Base-by-base conservation (phyloP, 495 filamentous ascomycete genomes). In the Rostrohypoxylon terebratum region DNA sequence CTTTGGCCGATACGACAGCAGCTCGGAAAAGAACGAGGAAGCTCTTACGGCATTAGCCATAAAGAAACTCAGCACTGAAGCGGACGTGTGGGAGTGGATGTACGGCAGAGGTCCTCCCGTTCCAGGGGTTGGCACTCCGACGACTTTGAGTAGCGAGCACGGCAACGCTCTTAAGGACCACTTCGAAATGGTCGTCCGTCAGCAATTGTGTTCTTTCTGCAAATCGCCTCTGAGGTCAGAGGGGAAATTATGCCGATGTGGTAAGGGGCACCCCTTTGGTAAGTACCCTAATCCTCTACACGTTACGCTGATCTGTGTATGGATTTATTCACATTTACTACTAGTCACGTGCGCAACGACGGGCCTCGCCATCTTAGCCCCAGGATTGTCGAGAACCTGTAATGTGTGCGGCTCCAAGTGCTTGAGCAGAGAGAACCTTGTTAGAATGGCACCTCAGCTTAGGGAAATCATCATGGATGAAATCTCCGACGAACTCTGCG, bases 71-170 rank as follows among this genome's bases (percentile, higher is more conserved):
- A 84, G 81, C 14, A 84, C 82, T 8, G 84, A 86, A 63, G 82
- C 77, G 0, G 70, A 64, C 10, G 73, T 81, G 57, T 83, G 83
- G 72, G 83, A 84, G 48, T 81, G 80, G 76, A 82, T 86, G 77
- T 86, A 86, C 67, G 84, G 82, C 51, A 77, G 74, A 16, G 84
- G 80, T 7, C 80, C 79, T 1, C 75, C 77, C 1, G 82, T 86
- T 4, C 74, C 79, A 0, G 82, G 81, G 38, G 72, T 80, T 9
- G 59, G 57, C 48, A 21, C 16, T 1, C 57, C 42, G 13, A 62
- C 14, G 2, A 31, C 8, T 7, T 13, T 54, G 8, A 21, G 50
- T 4, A 65, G 10, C 20, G 51, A 75, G 7, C 11, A 67, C 31
- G 70, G 54, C 16, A 48, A 4, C n/a, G 50, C 54, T 10, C 59